Percentiles rank a stretch among this genome's conserved stretches.
These are phyloP conservation scores for Kwoniella europaea DNA, from an alignment of 768 basidiomycete genomes.

Conservation along the genomic window DNA sequence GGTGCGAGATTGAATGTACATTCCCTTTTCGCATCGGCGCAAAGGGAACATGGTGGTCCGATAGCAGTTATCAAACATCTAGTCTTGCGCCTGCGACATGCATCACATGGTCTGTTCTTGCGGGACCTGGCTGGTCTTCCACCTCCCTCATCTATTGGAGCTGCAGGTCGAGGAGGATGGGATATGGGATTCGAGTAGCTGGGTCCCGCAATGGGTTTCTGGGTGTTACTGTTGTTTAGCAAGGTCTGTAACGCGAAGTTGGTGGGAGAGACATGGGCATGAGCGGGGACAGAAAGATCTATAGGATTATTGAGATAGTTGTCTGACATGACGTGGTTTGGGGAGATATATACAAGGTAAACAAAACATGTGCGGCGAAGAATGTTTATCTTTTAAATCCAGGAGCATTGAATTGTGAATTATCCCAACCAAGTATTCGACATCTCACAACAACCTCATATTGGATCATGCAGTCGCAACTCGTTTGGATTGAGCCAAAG, in stretches of 20 bases:
- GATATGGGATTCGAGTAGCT: not conserved
- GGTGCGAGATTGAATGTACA: constrained; percentile 32
- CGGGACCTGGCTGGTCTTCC: constrained; percentile 22
- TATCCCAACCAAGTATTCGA: no score
- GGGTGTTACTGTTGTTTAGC: not conserved
- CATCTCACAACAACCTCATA: no score
- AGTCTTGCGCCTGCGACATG: constrained; percentile 29
- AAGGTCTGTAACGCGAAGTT: not conserved
- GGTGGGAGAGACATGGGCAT: constrained; percentile 1
- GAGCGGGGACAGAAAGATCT: not conserved
- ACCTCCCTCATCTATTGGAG: not conserved
- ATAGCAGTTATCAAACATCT: constrained; percentile 23
- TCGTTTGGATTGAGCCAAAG: no score
- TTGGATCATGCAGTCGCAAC: no score
- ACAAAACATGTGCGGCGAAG: not conserved
- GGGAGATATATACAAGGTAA: not conserved
- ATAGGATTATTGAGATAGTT: not conserved
- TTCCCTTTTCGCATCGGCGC: constrained; percentile 19
- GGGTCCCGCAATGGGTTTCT: not conserved
- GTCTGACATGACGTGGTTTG: not conserved
- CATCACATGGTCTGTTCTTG: constrained; percentile 38
- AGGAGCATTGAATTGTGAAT: not conserved
- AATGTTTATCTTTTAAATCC: not conserved
- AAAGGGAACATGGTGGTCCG: constrained; percentile 33
- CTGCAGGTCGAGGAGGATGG: not conserved